phyloP scores from a whole-genome alignment of 352 stramenopile genomes.

The Peronospora belbahrii region DNA sequence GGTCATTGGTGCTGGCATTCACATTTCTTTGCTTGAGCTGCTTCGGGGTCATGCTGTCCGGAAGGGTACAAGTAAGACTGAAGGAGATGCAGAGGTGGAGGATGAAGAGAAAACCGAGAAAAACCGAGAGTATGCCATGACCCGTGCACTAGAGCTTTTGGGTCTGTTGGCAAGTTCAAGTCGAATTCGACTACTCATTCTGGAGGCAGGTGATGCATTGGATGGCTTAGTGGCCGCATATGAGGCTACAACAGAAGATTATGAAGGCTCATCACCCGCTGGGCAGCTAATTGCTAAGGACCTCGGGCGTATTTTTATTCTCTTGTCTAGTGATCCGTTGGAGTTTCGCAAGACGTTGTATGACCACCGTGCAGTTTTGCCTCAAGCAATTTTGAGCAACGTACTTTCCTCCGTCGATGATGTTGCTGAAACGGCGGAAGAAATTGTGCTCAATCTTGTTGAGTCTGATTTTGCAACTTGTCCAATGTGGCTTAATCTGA shows the following conservation, averaged over 20 bases:
- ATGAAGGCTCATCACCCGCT: conserved; percentile 20
- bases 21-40: conserved; percentile 60
- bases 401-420: conserved; percentile 44
- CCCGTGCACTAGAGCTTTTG: conserved; percentile 39
- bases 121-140: conserved; percentile 26
- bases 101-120: conserved; percentile 15
- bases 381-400: conserved; percentile 52
- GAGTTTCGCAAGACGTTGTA: conserved; percentile 79
- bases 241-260: conserved; percentile 34
- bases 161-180: conserved; percentile 47
- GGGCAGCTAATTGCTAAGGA: conserved; percentile 40
- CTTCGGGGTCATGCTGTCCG: conserved; percentile 30
- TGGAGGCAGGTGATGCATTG: conserved; percentile 50
- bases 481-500: conserved; percentile 69
- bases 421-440: conserved; percentile 52
- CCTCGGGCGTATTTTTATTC: conserved; percentile 50
- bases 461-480: conserved; percentile 78
- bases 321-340: conserved; percentile 62
- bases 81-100: conserved; percentile 8
- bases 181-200: conserved; percentile 57
- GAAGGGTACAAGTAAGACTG: conserved; percentile 17
- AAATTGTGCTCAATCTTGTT: conserved; percentile 69
- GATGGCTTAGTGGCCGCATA: conserved; percentile 54
- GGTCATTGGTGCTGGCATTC: conserved; percentile 57
- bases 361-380: conserved; percentile 49